Evolutionary conservation across 805 yeast species (phyloP).

Genomic region (Barnettozyma vustinii): DNA sequence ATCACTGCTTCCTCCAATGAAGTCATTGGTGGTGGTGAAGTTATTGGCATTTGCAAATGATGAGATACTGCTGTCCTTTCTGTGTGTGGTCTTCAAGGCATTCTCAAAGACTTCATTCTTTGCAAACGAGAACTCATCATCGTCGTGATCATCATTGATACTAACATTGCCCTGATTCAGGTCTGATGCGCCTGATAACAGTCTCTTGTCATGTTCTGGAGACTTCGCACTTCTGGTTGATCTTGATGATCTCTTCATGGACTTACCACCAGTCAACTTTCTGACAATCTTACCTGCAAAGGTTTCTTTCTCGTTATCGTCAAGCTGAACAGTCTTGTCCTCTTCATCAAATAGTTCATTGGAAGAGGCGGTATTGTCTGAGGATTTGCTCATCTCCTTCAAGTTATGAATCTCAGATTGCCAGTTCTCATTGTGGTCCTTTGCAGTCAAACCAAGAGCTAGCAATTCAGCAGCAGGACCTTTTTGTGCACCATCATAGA

Average conservation of each 20-base stretch:
- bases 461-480: constrained; percentile 46
- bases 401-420: constrained; percentile 43
- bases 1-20: constrained; percentile 10
- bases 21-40: constrained; percentile 20
- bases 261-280: constrained; percentile 34
- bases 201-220: constrained; percentile 10
- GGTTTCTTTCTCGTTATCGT: constrained; percentile 30
- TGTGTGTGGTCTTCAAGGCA: constrained; percentile 11
- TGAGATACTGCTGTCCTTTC: constrained; percentile 15
- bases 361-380: constrained; percentile 11
- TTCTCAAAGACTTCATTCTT: constrained; percentile 2
- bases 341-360: constrained; percentile 22
- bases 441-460: constrained; percentile 79
- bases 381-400: constrained; percentile 14
- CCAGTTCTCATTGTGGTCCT: constrained; percentile 73
- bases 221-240: constrained; percentile 16
- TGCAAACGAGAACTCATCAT: constrained; percentile 10
- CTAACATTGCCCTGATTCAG: neutral
- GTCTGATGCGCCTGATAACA: constrained; percentile 11
- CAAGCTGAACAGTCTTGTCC: constrained; percentile 24
- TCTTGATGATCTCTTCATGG: constrained; percentile 10
- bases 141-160: constrained; percentile 1
- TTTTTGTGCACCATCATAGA: constrained; percentile 24
- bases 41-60: constrained; percentile 17
- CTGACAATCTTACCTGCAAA: constrained; percentile 40